Evolutionary conservation across 768 basidiomycete genomes (phyloP), one percentile per base, ranked within the genome.

Genomic region (Lentinula guzmanii): DNA sequence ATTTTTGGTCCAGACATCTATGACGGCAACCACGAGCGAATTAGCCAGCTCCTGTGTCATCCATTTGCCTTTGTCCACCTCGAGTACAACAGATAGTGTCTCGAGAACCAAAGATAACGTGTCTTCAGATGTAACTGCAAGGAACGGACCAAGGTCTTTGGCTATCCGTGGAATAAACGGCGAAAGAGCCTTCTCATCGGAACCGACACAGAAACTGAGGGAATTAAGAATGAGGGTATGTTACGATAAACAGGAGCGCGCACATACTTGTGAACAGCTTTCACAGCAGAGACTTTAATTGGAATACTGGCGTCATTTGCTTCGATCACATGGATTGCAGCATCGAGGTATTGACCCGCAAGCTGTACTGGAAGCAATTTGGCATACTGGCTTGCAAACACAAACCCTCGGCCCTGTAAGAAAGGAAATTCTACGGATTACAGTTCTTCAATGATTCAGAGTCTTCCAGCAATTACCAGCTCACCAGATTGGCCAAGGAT

Each of bases 251-350:
- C 7, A 57, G 63, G 46, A 6, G 52, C 37, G 7, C 33, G n/a
- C 1, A 70, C 86, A 61, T 67, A 98, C 97, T 98, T 95, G 68
- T 91, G 87, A 42, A 98, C 81, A 2, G 96, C 94, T 72, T 93
- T 91, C 31, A 98, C 90, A 9, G 96, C 95, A 1, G 93, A 95
- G 5, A 98, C 80, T 73, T 98, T 98, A 68, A 98, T 89, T 0
- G 93, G 91, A n/a, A 94, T 79, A 31, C 84, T 82, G 3, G 89
- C 85, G 28, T 84, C 83, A 21, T 70, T 66, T 0, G 86, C 82
- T 72, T 95, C 93, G 8, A 99, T 82, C 8, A 92, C 94, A 57
- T 89, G 86, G 34, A 97, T 79, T 0, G 95, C 90, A 4, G 93
- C 93, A 24, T 90, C 86, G 37, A 98, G 78, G 70, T 98, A 98